Conservation (phyloP, 768 basidiomycete genomes). For the Trametes coccinea region DNA sequence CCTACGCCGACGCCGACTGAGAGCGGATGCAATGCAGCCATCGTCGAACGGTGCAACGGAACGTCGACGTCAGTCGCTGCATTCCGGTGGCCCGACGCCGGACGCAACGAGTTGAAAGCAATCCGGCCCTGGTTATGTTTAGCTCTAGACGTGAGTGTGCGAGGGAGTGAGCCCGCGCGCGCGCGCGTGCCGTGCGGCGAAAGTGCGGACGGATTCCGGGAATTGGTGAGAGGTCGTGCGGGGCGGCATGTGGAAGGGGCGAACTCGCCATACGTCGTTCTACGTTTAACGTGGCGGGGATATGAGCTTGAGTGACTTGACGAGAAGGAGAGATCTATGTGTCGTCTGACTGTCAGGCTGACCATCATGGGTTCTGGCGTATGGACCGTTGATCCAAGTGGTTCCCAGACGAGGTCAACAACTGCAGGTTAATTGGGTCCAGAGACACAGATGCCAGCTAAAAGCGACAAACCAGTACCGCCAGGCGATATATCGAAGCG, state of each 20-base stretch:
- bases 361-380: too few relatives aligned
- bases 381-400: too few relatives aligned
- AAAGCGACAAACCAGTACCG: too few relatives aligned
- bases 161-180: neutral
- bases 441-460: too few relatives aligned
- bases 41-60: neutral
- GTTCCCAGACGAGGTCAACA: too few relatives aligned
- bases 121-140: conserved; percentile 3
- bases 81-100: neutral
- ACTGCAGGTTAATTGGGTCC: too few relatives aligned
- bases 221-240: neutral
- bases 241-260: neutral
- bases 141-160: neutral
- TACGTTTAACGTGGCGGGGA: too few relatives aligned
- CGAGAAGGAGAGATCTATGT: too few relatives aligned
- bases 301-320: too few relatives aligned
- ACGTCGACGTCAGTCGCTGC: neutral
- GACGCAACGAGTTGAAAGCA: neutral
- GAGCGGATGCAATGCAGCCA: neutral
- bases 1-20: neutral
- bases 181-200: conserved; percentile 7
- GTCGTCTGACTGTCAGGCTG: too few relatives aligned
- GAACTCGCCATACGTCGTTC: neutral
- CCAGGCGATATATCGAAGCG: too few relatives aligned
- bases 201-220: conserved; percentile 13